A percentile compares a stretch with the other conserved stretches of the same genome.
Evolutionary conservation across 2,329 filamentous ascomycete species (phyloP).

Genomic region (Phaeosphaeria sp.): DNA sequence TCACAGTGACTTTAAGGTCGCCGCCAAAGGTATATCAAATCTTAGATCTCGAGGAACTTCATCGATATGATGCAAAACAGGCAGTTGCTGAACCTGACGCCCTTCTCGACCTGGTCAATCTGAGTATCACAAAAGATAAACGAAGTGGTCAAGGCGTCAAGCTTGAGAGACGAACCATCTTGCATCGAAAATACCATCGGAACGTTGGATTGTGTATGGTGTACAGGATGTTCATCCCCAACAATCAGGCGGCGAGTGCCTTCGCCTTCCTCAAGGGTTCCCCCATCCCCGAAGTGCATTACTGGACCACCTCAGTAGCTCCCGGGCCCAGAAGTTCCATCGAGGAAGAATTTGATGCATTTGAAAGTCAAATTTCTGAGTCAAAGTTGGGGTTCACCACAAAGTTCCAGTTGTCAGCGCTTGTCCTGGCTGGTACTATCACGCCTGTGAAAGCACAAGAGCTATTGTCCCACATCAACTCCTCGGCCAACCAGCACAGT

Average conservation of each 20-base stretch:
- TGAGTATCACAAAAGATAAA: too few relatives aligned
- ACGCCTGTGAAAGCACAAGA: conserved; percentile 18
- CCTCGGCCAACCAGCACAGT: conserved; percentile 44
- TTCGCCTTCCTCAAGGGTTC: conserved; percentile 43
- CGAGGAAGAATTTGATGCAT: conserved; percentile 62
- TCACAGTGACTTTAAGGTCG: conserved; percentile 48
- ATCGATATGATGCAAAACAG: conserved; percentile 22
- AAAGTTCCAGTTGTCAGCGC: conserved; percentile 30
- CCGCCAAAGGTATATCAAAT: conserved; percentile 50
- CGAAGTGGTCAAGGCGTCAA: background rate
- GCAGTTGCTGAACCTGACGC: background rate
- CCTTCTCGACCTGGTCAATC: background rate
- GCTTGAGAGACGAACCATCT: conserved; percentile 41
- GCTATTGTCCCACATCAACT: conserved; percentile 29
- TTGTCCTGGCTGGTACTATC: conserved; percentile 33
- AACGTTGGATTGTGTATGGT: conserved; percentile 58
- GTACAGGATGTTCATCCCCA: conserved; percentile 51
- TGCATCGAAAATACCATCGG: conserved; percentile 47
- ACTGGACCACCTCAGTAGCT: conserved; percentile 35
- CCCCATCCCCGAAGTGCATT: conserved; percentile 25
- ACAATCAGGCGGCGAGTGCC: conserved; percentile 12
- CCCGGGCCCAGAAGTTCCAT: conserved; percentile 63
- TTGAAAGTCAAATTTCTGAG: conserved; percentile 61
- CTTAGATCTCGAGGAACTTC: conserved; percentile 21
- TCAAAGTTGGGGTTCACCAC: conserved; percentile 19